Conservation (phyloP, 139 green algal species). For the Spirogloea muscicola region DNA sequence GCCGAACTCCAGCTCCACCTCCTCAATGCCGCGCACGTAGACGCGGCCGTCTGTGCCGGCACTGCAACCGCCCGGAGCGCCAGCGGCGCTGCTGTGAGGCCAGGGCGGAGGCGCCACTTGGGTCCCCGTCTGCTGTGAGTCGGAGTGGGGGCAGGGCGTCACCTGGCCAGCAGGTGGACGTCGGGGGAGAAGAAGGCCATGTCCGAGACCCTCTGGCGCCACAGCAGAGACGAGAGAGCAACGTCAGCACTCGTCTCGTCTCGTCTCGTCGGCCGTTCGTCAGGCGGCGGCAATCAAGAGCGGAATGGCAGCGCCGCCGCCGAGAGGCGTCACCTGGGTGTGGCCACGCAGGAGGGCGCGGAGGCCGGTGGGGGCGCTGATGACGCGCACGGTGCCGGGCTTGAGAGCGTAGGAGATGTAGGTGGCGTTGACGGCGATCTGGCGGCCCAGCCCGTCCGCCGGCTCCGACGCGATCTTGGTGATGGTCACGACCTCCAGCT, state of each 20-base stretch:
- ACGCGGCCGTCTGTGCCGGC: constrained; percentile 21
- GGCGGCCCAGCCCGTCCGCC: constrained; percentile 1
- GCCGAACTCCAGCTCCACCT: constrained; percentile 11
- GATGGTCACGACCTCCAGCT: constrained; percentile 46
- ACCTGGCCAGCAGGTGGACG: constrained; percentile 36
- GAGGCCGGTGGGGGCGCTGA: constrained; percentile 12
- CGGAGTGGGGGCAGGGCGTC: too few species aligned
- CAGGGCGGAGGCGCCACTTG: background rate
- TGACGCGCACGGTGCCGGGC: constrained; percentile 19
- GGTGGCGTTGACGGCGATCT: constrained; percentile 41
- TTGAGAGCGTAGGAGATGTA: constrained; percentile 49
- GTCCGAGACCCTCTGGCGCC: constrained; percentile 32
- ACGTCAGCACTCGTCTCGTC: too few species aligned
- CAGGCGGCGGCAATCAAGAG: too few species aligned
- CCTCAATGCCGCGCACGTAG: constrained; percentile 23
- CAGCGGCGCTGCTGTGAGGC: background rate
- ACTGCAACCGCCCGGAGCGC: constrained; percentile 9
- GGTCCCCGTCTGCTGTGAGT: too few species aligned
- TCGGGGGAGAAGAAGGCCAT: constrained; percentile 38
- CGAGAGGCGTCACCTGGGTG: background rate
- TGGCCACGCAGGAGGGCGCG: constrained; percentile 36
- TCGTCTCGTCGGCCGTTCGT: too few species aligned
- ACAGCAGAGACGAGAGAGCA: background rate
- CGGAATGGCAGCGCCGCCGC: too few species aligned
- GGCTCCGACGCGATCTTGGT: constrained; percentile 43